Percentiles rank a stretch among this genome's conserved stretches.
phyloP scores from a whole-genome alignment of 495 filamentous ascomycete genomes.

The Wilcoxina mikolae region DNA sequence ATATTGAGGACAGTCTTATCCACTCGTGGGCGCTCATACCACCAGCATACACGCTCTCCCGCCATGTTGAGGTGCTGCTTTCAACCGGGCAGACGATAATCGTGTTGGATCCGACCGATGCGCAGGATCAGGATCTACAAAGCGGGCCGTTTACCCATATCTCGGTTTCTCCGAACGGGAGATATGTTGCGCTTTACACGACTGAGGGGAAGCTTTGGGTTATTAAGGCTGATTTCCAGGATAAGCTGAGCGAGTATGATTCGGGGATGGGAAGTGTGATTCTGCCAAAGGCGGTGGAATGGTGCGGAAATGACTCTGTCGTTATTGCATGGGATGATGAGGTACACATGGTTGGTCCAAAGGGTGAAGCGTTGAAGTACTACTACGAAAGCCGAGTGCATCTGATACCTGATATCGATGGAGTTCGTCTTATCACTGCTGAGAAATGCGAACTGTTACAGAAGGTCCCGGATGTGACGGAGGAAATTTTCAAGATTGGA shows the following conservation, averaged over 20 bases:
- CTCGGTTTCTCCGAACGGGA: constrained; percentile 77
- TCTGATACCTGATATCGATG: constrained; percentile 76
- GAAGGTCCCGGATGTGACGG: constrained; percentile 76
- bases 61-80: constrained; percentile 83
- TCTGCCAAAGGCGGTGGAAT: constrained; percentile 74
- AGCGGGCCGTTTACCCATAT: constrained; percentile 87
- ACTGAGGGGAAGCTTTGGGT: constrained; percentile 78
- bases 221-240: constrained; percentile 86
- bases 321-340: constrained; percentile 96
- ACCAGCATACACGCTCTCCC: constrained; percentile 78
- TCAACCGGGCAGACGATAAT: constrained; percentile 76
- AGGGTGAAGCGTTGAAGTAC: constrained; percentile 62
- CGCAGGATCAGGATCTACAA: constrained; percentile 76
- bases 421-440: constrained; percentile 71
- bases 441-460: constrained; percentile 92
- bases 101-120: constrained; percentile 72
- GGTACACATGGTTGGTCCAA: constrained; percentile 83
- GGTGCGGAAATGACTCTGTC: constrained; percentile 93
- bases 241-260: constrained; percentile 80
- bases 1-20: constrained; percentile 45
- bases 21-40: constrained; percentile 83
- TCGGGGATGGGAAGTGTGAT: constrained; percentile 56
- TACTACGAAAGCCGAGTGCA: constrained; percentile 87
- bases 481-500: constrained; percentile 76
- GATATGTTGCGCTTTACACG: constrained; percentile 74